Evolutionary conservation across 305 asterid species (phyloP), one percentile per base, ranked within the genome.

Genomic region (Fraxinus nigra): DNA sequence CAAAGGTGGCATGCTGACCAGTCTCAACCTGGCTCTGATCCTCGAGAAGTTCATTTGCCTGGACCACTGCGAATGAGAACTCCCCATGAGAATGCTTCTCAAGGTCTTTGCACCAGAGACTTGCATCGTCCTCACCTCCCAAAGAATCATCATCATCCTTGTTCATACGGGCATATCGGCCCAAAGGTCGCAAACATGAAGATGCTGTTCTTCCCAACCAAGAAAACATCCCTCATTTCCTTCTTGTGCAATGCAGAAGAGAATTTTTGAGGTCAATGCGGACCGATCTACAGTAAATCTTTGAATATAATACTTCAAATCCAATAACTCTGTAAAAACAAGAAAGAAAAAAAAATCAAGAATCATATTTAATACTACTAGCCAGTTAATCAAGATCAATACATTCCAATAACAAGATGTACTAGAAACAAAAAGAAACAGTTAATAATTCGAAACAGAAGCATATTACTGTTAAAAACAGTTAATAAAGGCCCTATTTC

Each of bases 201-300:
- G 95, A 82, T 10, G 81, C 91, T 54, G 86, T 86, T 87, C 86
- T 92, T 87, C 87, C 92, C 82, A 90, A 40, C 90, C 91, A 93
- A 85, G 97, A 91, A 87, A 79, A 80, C 98, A 92, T 91, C 94
- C 91, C 89, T 91, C 97, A 92, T 93, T 87, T 88, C 93, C 97
- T 81, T 84, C 82, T 38, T 46, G 70, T 79, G 75, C 88, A 83
- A 83, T 22, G 70, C 82, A 83, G 81, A 33, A 35, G 84, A 82
- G 78, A 87, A 80, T 81, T 85, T 69, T 83, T 82, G 82, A 78
- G 79, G 82, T 32, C 78, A 83, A 84, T 65, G 88, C 83, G 33
- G 67, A 80, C 65, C 76, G 65, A 82, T 75, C 86, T 82, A 76
- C 81, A 65, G 72, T 82, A 78, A 70, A 85, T 78, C 73, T 20